A percentile compares a stretch with the other conserved stretches of the same genome.
Conservation (phyloP, 352 stramenopile genomes). For the Phytophthora pinifolia region DNA sequence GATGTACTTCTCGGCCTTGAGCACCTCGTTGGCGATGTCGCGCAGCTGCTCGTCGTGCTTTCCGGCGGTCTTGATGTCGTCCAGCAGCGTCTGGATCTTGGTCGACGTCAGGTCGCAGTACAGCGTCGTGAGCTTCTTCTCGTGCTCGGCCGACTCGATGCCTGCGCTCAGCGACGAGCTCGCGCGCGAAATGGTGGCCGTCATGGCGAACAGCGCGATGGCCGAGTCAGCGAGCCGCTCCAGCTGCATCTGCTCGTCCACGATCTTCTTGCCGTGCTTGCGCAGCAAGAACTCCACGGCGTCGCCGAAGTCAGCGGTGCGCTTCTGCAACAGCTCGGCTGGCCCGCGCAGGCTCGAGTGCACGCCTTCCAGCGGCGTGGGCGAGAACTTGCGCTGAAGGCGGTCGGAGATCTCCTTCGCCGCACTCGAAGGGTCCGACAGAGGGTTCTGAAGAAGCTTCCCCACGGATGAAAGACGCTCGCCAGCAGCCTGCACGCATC, state of each 20-base stretch:
- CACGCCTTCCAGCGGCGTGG: conserved; percentile 63
- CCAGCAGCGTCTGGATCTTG: conserved; percentile 67
- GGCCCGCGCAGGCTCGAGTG: conserved; percentile 62
- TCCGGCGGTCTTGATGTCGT: conserved; percentile 52
- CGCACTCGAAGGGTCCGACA: conserved; percentile 69
- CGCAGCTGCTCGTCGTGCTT: conserved; percentile 74
- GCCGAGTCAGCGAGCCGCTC: conserved; percentile 84
- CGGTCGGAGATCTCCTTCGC: conserved; percentile 79
- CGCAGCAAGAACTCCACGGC: conserved; percentile 75
- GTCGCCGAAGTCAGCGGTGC: conserved; percentile 77
- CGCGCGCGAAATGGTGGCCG: conserved; percentile 83
- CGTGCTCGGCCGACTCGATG: conserved; percentile 63
- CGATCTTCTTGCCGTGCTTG: conserved; percentile 88
- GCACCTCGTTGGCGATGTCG: conserved; percentile 78
- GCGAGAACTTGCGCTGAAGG: conserved; percentile 81
- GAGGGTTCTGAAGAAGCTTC: conserved; percentile 80
- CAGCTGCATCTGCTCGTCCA: conserved; percentile 87
- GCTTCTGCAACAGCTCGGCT: conserved; percentile 62
- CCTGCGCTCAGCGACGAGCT: conserved; percentile 57
- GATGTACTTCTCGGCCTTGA: conserved; percentile 76
- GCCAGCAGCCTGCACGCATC: conserved; percentile 54
- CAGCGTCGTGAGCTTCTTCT: conserved; percentile 76
- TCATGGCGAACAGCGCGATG: conserved; percentile 86
- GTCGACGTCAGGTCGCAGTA: conserved; percentile 76
- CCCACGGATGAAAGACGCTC: conserved; percentile 76